Evolutionary conservation across 2,329 filamentous ascomycete species (phyloP), one percentile per base, ranked within the genome.

Genomic region (Cercospora janseana): DNA sequence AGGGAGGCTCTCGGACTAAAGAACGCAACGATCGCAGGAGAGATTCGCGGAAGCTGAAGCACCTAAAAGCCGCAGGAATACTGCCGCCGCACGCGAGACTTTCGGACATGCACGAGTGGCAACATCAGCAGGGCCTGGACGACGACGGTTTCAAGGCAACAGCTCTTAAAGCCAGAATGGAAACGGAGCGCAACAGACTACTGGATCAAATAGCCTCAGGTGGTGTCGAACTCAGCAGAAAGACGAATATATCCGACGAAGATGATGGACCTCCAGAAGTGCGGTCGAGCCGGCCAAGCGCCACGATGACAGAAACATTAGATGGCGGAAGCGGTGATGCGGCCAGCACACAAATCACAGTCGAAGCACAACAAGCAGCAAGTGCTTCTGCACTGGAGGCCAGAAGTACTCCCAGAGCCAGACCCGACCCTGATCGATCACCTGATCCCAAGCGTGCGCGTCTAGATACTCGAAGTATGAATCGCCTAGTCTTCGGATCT

Each of bases 401-500:
- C 26, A 28, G 20, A 12, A 13, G 24, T 12, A 38, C n/a, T 13
- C 29, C 26, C 24, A 23, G 31, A 12, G 15, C 44, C 21, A 26
- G 24, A 28, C 28, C 44, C 3, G 43, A 51, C 13, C 6, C 42
- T 20, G 47, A 45, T 16, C 32, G 42, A 4, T 41, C 29, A 21
- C 28, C 43, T 20, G 44, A 46, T 18, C 23, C 38, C 12, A 69
- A 71, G 49, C 71, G 73, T 37, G 69, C 70, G 3, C 69, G 64
- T 13, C 66, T 83, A 26, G 78, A 84, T 60, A 49, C 88, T 23
- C 79, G 76, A 12, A 83, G 84, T 44, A 81, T 83, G 2, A 78
- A 81, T 46, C 79, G 87, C 57, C 72, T 91, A 49, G 67, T 92
- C 0, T 88, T 90, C 60, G 83, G 83, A 6, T 84, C 86, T 5